A percentile compares a stretch with the other conserved stretches of the same genome.
Evolutionary conservation across 495 filamentous ascomycete genomes (phyloP).

Genomic region (Apodospora peruviana): DNA sequence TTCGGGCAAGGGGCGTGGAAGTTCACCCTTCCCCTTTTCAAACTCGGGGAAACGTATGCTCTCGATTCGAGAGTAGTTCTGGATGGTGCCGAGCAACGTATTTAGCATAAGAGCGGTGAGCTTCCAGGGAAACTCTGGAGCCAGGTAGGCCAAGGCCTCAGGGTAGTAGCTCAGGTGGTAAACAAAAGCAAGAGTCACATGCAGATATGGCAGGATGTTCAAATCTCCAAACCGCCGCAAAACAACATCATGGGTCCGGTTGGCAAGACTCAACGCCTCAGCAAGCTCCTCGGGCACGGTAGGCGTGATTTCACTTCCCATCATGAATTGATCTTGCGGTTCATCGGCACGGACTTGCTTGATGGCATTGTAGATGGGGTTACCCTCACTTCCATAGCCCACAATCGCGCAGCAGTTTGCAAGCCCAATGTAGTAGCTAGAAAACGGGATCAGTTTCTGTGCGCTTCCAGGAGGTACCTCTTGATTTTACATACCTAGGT

Average conservation of each 20-base stretch:
- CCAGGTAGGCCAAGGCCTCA: slow-evolving; percentile 40
- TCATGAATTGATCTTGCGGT: slow-evolving; percentile 14
- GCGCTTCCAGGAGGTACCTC: slow-evolving; percentile 34
- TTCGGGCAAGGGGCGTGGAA: slow-evolving; percentile 64
- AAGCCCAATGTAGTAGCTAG: slow-evolving; percentile 53
- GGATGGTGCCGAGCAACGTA: slow-evolving; percentile 37
- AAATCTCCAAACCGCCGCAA: slow-evolving; percentile 56
- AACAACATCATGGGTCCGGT: slow-evolving; percentile 40
- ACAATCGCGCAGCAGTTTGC: slow-evolving; percentile 37
- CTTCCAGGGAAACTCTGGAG: slow-evolving; percentile 57
- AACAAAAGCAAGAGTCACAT: slow-evolving; percentile 66
- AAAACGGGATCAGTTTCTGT: slow-evolving; percentile 26
- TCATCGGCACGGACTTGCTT: slow-evolving; percentile 10
- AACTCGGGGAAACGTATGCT: slow-evolving; percentile 45
- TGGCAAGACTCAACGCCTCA: slow-evolving; percentile 21
- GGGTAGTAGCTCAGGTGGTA: slow-evolving; percentile 50
- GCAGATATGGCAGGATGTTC: slow-evolving; percentile 61
- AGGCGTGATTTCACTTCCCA: slow-evolving; percentile 11
- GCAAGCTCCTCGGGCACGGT: slow-evolving; percentile 16
- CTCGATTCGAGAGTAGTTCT: slow-evolving; percentile 44
- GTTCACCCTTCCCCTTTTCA: slow-evolving; percentile 35
- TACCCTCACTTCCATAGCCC: slow-evolving; percentile 33
- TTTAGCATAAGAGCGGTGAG: slow-evolving; percentile 60
- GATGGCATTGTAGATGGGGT: slow-evolving; percentile 28
- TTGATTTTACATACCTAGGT: slow-evolving; percentile 39